Conservation (phyloP, 106 monocot species). For the Gastrodia elata region DNA sequence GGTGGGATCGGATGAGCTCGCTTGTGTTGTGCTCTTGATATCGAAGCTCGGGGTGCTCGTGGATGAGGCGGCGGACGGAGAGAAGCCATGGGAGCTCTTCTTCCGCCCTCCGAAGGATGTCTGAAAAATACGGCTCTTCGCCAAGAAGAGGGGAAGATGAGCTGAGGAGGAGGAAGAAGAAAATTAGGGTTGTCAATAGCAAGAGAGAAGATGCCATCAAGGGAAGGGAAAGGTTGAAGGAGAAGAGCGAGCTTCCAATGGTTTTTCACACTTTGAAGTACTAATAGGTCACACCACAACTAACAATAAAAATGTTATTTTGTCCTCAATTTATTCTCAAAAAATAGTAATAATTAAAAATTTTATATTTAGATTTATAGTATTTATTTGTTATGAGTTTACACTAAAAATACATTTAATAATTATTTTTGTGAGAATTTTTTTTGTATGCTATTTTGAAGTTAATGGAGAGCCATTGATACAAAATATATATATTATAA, state of each 20-base stretch:
- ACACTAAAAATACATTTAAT: too few species aligned
- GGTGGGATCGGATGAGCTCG: constrained; percentile 53
- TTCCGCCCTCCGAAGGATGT: constrained; percentile 40
- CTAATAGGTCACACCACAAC: too few species aligned
- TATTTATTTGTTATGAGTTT: too few species aligned
- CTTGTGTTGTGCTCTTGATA: constrained; percentile 76
- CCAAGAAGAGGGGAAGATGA: not conserved
- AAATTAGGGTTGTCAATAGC: not conserved
- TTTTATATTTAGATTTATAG: too few species aligned
- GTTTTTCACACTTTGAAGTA: too few species aligned
- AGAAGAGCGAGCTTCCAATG: not conserved
- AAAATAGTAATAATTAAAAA: too few species aligned
- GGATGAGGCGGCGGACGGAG: constrained; percentile 46
- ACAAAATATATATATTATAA: too few species aligned
- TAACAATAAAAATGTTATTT: not conserved
- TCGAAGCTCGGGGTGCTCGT: constrained; percentile 71
- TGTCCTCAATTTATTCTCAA: too few species aligned
- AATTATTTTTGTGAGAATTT: too few species aligned
- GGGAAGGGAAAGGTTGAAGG: not conserved
- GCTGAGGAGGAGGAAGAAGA: not conserved
- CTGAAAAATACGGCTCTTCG: constrained; percentile 7
- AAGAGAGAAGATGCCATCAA: not conserved
- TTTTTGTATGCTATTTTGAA: too few species aligned
- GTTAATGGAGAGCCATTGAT: too few species aligned
- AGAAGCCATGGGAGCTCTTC: constrained; percentile 36